These are phyloP conservation scores for Linum tenue DNA, from an alignment of 345 rosid species.

Conservation along the genomic window DNA sequence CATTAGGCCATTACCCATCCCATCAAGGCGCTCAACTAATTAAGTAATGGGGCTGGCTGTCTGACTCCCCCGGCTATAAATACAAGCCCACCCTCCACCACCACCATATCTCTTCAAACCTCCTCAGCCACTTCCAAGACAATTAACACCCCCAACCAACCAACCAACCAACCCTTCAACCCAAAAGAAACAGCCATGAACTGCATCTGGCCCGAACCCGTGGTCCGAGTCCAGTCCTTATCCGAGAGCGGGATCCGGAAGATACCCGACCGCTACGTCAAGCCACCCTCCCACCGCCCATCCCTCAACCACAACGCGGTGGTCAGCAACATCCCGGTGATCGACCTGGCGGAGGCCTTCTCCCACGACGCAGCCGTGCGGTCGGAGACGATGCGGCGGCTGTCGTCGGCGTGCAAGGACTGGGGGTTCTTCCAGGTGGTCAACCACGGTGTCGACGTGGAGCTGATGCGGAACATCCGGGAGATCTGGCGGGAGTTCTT, in stretches of 20 bases:
- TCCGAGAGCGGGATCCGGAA: constrained; percentile 17
- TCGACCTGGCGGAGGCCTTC: constrained; percentile 15
- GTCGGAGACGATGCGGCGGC: background rate
- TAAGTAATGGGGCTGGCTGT: no score
- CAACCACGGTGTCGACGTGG: constrained; percentile 20
- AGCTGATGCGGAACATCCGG: constrained; percentile 12
- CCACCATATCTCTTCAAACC: background rate
- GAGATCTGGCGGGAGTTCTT: constrained; percentile 26
- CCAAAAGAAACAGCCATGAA: constrained; percentile 6
- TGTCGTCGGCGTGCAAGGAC: constrained; percentile 13
- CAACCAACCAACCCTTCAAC: background rate
- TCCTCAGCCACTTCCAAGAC: background rate
- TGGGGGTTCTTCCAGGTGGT: constrained; percentile 31
- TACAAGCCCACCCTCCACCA: background rate
- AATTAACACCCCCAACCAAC: no score
- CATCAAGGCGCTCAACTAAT: no score
- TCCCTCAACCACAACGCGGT: background rate
- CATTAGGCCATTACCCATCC: no score
- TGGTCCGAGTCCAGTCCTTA: constrained; percentile 23
- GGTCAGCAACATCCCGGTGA: constrained; percentile 17
- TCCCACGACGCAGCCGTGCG: constrained; percentile 10
- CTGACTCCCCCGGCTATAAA: background rate
- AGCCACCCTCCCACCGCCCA: constrained; percentile 16
- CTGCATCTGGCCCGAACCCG: constrained; percentile 25
- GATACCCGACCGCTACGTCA: constrained; percentile 20